phyloP scores from a whole-genome alignment of 495 filamentous ascomycete genomes.

The Xeromyces bisporus region DNA sequence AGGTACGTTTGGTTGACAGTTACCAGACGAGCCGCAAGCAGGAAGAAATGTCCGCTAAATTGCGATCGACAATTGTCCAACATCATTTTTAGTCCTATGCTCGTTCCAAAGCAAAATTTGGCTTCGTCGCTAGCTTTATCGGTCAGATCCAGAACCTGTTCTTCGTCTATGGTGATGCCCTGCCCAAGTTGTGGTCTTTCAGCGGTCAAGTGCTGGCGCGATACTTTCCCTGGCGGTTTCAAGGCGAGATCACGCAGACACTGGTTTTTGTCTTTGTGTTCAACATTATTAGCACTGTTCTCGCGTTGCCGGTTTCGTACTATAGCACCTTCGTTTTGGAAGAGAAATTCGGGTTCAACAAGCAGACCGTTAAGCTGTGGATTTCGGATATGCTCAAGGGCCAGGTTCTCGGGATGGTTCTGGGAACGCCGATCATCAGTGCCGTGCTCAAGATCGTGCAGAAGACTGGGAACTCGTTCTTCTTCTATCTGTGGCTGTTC shows the following conservation, averaged over 20 bases:
- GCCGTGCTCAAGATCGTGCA: conserved; percentile 84
- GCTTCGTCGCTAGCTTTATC: conserved; percentile 62
- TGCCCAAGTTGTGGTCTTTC: conserved; percentile 76
- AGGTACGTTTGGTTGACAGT: conserved; percentile 30
- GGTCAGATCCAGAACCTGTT: conserved; percentile 70
- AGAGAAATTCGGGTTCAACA: conserved; percentile 97
- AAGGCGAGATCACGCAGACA: conserved; percentile 85
- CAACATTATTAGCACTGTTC: conserved; percentile 56
- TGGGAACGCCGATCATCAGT: conserved; percentile 73
- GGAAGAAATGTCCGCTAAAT: too few relatives aligned
- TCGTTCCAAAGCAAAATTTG: conserved; percentile 82
- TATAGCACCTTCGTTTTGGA: conserved; percentile 93
- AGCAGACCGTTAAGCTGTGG: conserved; percentile 81
- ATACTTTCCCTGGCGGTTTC: conserved; percentile 60
- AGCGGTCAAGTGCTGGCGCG: conserved; percentile 55
- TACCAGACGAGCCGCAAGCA: neutral
- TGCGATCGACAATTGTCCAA: conserved; percentile 1
- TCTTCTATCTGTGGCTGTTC: conserved; percentile 95
- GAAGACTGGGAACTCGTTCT: conserved; percentile 80
- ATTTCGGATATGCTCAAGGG: conserved; percentile 84
- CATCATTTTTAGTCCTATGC: conserved; percentile 52
- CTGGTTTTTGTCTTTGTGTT: conserved; percentile 84
- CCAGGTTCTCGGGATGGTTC: conserved; percentile 58
- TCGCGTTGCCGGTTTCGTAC: conserved; percentile 66
- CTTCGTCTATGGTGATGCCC: conserved; percentile 78